Evolutionary conservation across 371 early-diverging fungal species (phyloP).

Genomic region (Circinella umbellata): DNA sequence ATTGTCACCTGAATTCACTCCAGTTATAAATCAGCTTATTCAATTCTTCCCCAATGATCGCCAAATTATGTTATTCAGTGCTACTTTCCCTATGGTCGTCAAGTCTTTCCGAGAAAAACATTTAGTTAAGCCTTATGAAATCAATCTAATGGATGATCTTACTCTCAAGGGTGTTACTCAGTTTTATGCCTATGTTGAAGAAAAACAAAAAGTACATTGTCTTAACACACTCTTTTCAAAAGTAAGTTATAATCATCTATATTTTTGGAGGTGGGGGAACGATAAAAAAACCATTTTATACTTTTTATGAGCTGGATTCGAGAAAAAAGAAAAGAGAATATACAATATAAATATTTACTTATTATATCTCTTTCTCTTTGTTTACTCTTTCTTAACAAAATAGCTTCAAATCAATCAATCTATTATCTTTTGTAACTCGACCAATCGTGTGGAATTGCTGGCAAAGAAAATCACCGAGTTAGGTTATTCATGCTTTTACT

Average conservation of each 20-base stretch:
- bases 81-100: slow-evolving; percentile 98
- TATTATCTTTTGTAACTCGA: slow-evolving; percentile 99
- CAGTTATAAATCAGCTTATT: slow-evolving; percentile 94
- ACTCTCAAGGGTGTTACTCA: slow-evolving; percentile 98
- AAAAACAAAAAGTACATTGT: slow-evolving; percentile 97
- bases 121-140: slow-evolving; percentile 94
- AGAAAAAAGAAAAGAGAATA: too few species aligned
- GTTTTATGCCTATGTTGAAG: slow-evolving; percentile 98
- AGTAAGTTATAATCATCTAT: slow-evolving; percentile 37
- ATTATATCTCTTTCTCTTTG: too few species aligned
- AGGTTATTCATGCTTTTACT: slow-evolving; percentile 98
- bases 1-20: slow-evolving; percentile 94
- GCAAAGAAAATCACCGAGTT: slow-evolving; percentile 98
- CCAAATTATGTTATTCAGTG: slow-evolving; percentile 97
- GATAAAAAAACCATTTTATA: too few species aligned
- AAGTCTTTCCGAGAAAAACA: slow-evolving; percentile 95
- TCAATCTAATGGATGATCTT: slow-evolving; percentile 99
- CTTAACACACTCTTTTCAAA: slow-evolving; percentile 97
- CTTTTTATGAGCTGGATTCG: too few species aligned
- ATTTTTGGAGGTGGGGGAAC: too few species aligned
- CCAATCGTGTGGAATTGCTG: slow-evolving; percentile 96
- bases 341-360: too few species aligned
- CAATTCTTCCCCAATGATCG: slow-evolving; percentile 81
- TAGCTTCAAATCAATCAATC: slow-evolving; percentile 98
- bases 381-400: too few species aligned